phyloP scores from a whole-genome alignment of 768 basidiomycete genomes.

The Astraeus odoratus region DNA sequence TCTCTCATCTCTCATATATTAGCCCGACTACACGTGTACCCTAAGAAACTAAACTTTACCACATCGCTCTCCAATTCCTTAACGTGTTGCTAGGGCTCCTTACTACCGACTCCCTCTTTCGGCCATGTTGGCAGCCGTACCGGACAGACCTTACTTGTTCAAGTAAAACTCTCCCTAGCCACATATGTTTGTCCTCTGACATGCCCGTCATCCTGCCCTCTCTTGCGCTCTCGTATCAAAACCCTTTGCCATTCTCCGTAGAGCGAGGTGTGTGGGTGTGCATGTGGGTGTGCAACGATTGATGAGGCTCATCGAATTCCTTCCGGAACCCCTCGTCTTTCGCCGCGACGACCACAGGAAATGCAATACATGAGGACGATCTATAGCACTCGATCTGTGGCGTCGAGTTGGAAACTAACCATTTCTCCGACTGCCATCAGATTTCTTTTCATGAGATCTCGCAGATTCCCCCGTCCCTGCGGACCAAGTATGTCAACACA shows the following conservation, averaged over 20 bases:
- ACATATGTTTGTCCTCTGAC: too few species aligned
- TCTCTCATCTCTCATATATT: neutral
- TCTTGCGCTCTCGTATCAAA: neutral
- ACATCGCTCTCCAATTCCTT: too few species aligned
- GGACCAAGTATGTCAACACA: neutral
- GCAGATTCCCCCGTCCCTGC: constrained; percentile 2
- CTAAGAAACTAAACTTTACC: constrained; percentile 3
- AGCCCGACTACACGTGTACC: neutral
- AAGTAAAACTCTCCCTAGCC: too few species aligned
- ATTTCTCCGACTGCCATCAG: constrained; percentile 9
- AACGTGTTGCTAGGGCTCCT: too few species aligned
- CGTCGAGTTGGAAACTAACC: neutral
- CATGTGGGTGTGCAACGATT: too few species aligned
- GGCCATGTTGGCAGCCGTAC: too few species aligned
- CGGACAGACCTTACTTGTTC: too few species aligned
- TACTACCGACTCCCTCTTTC: neutral
- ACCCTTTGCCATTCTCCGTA: neutral
- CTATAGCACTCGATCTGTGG: neutral
- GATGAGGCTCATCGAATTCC: too few species aligned
- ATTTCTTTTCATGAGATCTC: constrained; percentile 9
- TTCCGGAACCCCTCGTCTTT: neutral
- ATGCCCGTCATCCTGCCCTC: too few species aligned
- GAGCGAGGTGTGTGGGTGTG: constrained; percentile 8
- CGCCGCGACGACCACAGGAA: neutral
- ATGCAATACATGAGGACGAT: neutral